Conservation (phyloP, 208 protist species). For the Leptomonas pyrrhocoris region DNA sequence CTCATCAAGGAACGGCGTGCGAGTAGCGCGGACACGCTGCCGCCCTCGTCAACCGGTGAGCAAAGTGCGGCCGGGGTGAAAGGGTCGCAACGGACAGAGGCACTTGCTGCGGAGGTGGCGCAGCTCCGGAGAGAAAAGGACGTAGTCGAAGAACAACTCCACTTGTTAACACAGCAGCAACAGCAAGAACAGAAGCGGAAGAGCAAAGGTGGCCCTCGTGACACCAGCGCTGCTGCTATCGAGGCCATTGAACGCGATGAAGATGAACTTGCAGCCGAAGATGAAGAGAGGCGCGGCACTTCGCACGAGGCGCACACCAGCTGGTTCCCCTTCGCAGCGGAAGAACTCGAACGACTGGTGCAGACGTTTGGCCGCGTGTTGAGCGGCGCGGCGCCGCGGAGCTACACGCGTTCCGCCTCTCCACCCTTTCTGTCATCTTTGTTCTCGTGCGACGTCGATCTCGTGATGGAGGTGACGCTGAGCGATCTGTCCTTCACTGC, state of each 20-base stretch:
- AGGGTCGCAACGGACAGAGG: neutral
- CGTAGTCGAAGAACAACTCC: neutral
- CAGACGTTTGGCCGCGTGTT: conserved; percentile 5
- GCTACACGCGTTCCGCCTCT: neutral
- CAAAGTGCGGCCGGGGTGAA: neutral
- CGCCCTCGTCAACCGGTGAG: neutral
- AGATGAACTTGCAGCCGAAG: conserved; percentile 8
- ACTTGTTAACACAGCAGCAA: too few species aligned
- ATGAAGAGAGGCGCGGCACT: neutral
- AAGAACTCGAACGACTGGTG: conserved; percentile 24
- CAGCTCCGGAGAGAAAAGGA: conserved; percentile 15
- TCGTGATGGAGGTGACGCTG: conserved; percentile 23
- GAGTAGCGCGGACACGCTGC: neutral
- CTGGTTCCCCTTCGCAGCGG: neutral
- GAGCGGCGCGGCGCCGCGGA: neutral
- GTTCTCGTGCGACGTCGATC: neutral
- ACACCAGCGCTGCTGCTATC: neutral
- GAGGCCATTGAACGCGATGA: conserved; percentile 34
- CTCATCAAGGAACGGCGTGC: conserved; percentile 46
- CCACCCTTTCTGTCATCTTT: neutral
- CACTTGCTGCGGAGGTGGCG: conserved; percentile 14
- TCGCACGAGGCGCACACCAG: neutral
- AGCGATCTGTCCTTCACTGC: conserved; percentile 10
- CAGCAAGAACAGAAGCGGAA: neutral
- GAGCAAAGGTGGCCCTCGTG: neutral